Percentiles rank a stretch among this genome's conserved stretches.
phyloP scores from a whole-genome alignment of 495 filamentous ascomycete species.

The Penicillium goetzii region DNA sequence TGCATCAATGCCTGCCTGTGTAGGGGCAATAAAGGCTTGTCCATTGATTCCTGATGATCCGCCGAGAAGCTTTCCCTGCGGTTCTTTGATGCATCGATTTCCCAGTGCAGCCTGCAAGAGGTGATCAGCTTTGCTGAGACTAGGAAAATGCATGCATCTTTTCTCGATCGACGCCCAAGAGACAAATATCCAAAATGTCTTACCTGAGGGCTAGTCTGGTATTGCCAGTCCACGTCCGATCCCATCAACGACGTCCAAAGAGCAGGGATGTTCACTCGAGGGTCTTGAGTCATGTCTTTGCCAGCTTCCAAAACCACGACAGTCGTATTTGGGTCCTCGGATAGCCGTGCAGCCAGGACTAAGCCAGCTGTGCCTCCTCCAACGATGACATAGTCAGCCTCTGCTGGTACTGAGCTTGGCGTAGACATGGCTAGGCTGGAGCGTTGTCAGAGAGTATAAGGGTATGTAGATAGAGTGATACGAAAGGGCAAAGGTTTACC shows the following conservation, averaged over 20 bases:
- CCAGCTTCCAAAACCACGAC: background rate
- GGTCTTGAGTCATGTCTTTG: background rate
- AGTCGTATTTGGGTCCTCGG: background rate
- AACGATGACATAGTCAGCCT: conserved; percentile 2
- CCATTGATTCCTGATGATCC: conserved; percentile 2
- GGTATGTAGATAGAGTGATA: background rate
- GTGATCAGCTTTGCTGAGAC: background rate
- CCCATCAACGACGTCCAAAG: background rate
- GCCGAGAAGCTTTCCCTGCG: conserved; percentile 5
- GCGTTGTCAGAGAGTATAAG: background rate
- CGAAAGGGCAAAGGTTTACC: background rate
- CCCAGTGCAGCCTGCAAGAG: background rate
- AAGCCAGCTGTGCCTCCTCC: conserved; percentile 4
- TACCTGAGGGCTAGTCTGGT: conserved; percentile 3
- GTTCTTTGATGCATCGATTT: conserved; percentile 3
- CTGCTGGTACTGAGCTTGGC: background rate
- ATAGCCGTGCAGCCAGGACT: background rate
- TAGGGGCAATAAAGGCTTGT: background rate
- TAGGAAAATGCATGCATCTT: background rate
- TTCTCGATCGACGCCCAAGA: background rate
- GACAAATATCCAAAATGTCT: background rate
- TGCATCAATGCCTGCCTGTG: background rate
- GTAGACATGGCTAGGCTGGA: background rate
- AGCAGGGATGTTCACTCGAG: background rate
- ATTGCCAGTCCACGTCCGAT: conserved; percentile 1